Evolutionary conservation across 768 basidiomycete genomes (phyloP).

Genomic region (Collybiopsis confluens): DNA sequence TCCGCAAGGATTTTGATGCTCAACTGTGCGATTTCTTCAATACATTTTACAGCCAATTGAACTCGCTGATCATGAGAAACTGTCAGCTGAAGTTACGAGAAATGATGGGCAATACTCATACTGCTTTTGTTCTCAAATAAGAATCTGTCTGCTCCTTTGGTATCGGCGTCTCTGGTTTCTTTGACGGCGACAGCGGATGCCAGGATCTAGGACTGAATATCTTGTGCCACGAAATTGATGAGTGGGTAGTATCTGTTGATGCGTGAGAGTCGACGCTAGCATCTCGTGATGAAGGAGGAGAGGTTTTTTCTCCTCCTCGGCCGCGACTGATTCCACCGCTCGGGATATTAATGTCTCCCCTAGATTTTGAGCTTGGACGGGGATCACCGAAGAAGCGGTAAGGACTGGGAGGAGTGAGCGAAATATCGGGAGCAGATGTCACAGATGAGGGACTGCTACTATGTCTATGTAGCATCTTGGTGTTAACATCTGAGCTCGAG

Average conservation of each 20-base stretch:
- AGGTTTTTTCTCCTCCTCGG: no score
- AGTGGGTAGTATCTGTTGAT: background rate
- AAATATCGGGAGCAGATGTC: background rate
- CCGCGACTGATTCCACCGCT: background rate
- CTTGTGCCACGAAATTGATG: slow-evolving; percentile 4
- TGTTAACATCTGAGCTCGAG: background rate
- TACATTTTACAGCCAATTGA: background rate
- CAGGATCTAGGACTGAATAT: slow-evolving; percentile 5
- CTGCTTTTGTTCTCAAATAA: slow-evolving; percentile 1
- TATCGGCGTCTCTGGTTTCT: background rate
- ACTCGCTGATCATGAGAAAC: background rate
- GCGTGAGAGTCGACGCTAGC: slow-evolving; percentile 1
- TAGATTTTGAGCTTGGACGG: background rate
- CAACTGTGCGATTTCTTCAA: background rate
- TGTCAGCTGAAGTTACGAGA: background rate
- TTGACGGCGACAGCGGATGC: background rate
- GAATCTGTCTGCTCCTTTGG: slow-evolving; percentile 7
- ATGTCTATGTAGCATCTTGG: background rate
- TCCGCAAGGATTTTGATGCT: background rate
- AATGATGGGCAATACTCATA: background rate
- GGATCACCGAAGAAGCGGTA: background rate
- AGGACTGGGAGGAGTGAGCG: background rate
- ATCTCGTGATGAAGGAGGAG: background rate
- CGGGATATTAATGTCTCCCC: no score
- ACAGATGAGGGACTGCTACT: background rate